Percentiles rank a stretch among this genome's conserved stretches.
Evolutionary conservation across 2,329 filamentous ascomycete species (phyloP).

Genomic region (Colletotrichum endophyticum): DNA sequence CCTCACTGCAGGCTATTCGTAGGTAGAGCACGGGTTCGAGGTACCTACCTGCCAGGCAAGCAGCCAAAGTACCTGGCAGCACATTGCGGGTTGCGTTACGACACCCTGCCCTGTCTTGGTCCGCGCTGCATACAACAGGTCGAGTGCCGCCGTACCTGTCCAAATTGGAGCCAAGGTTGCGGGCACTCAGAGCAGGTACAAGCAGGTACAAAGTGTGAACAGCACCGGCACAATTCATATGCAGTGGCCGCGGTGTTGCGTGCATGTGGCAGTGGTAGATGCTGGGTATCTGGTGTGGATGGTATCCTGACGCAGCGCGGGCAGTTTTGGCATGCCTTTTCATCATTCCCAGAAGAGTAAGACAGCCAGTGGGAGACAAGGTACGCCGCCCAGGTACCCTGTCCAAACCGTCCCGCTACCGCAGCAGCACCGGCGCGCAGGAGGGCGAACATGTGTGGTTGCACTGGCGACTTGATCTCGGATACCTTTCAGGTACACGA

Average conservation of each 20-base stretch:
- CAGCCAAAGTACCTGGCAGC: background rate
- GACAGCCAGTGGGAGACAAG: slow-evolving; percentile 2
- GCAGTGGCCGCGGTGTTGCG: background rate
- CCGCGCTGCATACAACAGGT: background rate
- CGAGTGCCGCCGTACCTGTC: slow-evolving; percentile 15
- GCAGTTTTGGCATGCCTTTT: background rate
- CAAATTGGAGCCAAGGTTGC: slow-evolving; percentile 10
- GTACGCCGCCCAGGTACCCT: background rate
- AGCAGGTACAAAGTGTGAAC: background rate
- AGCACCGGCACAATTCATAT: background rate
- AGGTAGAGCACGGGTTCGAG: background rate
- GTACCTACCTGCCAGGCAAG: background rate
- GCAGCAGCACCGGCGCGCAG: background rate
- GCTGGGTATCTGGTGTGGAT: background rate
- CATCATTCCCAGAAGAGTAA: background rate
- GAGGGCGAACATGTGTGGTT: background rate
- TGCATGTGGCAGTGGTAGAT: background rate
- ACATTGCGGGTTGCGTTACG: background rate
- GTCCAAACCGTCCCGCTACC: slow-evolving; percentile 4
- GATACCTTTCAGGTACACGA: background rate
- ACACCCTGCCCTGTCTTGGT: slow-evolving; percentile 9
- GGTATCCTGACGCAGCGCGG: background rate
- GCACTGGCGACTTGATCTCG: background rate
- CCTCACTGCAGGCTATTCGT: background rate
- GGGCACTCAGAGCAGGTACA: slow-evolving; percentile 3